phyloP scores from a whole-genome alignment of 2,329 filamentous ascomycete genomes.

The Coniochaeta ligniaria region DNA sequence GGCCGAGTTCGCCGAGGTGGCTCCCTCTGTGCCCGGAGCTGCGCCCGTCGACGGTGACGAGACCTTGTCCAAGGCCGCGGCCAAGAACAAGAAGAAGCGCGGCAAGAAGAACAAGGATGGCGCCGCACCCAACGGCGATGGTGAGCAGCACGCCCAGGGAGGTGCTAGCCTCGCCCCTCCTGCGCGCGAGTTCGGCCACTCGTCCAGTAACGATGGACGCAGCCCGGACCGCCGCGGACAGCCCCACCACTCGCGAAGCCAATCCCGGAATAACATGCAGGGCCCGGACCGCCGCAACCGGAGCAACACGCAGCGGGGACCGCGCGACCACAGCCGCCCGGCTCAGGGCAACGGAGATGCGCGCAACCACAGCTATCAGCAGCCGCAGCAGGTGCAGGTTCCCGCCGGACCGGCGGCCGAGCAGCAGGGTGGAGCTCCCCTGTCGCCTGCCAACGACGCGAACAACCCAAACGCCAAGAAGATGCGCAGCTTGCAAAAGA shows the following conservation, averaged over 20 bases:
- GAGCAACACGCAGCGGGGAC: constrained; percentile 38
- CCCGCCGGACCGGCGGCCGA: constrained; percentile 30
- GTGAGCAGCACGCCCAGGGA: constrained; percentile 5
- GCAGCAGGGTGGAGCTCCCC: constrained; percentile 25
- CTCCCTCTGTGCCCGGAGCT: constrained; percentile 59
- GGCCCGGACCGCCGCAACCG: constrained; percentile 35
- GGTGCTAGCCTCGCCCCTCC: constrained; percentile 42
- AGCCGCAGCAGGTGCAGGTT: constrained; percentile 15
- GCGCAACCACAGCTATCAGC: constrained; percentile 13
- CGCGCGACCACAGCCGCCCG: constrained; percentile 18
- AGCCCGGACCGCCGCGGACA: constrained; percentile 61
- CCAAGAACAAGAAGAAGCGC: constrained; percentile 99
- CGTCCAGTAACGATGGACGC: constrained; percentile 44
- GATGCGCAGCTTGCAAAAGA: constrained; percentile 87
- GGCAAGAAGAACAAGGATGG: constrained; percentile 85
- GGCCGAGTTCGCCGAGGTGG: constrained; percentile 60
- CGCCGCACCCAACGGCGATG: constrained; percentile 46
- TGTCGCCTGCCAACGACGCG: constrained; percentile 27
- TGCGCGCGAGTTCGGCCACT: constrained; percentile 30
- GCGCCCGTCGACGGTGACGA: constrained; percentile 65
- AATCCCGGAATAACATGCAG: constrained; percentile 43
- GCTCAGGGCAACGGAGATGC: constrained; percentile 22
- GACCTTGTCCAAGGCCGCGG: constrained; percentile 71
- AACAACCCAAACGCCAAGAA: constrained; percentile 85
- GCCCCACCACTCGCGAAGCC: constrained; percentile 39